These are phyloP conservation scores for Purpureocillium lavendulum DNA, from an alignment of 2,329 filamentous ascomycete genomes.

Conservation along the genomic window DNA sequence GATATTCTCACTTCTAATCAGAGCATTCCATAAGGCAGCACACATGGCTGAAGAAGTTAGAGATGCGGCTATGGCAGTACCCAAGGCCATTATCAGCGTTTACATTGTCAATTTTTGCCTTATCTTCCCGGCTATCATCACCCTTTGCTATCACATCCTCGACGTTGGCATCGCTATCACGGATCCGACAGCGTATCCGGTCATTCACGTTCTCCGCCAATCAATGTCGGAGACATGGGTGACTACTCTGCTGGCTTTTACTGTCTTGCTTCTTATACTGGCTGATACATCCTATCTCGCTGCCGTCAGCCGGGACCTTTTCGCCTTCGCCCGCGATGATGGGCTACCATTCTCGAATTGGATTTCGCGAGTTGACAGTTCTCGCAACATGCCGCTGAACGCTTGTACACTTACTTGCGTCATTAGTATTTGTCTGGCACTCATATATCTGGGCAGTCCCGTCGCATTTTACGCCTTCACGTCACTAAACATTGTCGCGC, in stretches of 20 bases:
- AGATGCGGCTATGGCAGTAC: constrained; percentile 7
- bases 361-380: constrained; percentile 5
- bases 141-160: not conserved
- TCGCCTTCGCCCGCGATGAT: no score
- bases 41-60: constrained; percentile 11
- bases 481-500: constrained; percentile 7
- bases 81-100: constrained; percentile 5
- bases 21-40: not conserved
- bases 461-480: constrained; percentile 10
- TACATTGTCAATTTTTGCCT: constrained; percentile 1
- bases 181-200: not conserved
- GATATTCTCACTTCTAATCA: not conserved
- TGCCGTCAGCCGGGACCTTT: not conserved
- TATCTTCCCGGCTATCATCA: constrained; percentile 4
- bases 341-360: constrained; percentile 4
- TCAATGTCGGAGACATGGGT: no score
- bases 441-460: constrained; percentile 9
- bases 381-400: constrained; percentile 7
- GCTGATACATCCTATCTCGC: not conserved
- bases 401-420: constrained; percentile 6
- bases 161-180: constrained; percentile 5
- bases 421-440: constrained; percentile 4
- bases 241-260: no score
- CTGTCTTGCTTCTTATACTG: not conserved
- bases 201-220: no score